These are phyloP conservation scores for Wallacemonas sp. DNA, from an alignment of 208 protist genomes.

Conservation along the genomic window DNA sequence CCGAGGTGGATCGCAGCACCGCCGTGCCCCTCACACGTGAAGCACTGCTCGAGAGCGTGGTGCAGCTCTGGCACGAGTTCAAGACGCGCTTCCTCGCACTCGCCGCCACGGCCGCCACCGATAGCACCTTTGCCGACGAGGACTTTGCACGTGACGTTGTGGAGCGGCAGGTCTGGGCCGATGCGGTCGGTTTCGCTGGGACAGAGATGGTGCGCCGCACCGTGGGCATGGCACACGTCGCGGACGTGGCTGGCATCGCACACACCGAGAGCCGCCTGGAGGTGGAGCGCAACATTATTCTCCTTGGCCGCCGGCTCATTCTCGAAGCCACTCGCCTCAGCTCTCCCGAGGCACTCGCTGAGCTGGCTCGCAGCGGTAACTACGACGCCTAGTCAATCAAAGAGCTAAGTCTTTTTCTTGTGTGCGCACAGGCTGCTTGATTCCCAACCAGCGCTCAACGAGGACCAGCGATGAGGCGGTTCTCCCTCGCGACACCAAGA, in stretches of 20 bases:
- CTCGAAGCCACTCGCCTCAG: conserved; percentile 9
- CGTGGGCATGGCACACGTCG: conserved; percentile 33
- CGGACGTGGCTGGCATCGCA: conserved; percentile 28
- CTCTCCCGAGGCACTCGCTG: conserved; percentile 9
- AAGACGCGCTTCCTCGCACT: conserved; percentile 18
- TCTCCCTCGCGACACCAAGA: too few species aligned
- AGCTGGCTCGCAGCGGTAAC: conserved; percentile 10
- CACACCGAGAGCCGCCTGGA: conserved; percentile 7
- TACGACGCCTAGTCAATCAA: conserved; percentile 10
- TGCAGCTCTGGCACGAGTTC: conserved; percentile 18
- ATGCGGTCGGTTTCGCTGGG: conserved; percentile 33
- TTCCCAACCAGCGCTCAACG: too few species aligned
- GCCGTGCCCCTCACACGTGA: conserved; percentile 11
- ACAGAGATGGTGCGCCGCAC: conserved; percentile 35
- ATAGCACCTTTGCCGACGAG: conserved; percentile 22
- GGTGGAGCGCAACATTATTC: conserved; percentile 17
- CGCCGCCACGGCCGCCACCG: conserved; percentile 10
- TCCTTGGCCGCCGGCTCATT: conserved; percentile 23
- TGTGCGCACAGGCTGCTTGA: not conserved
- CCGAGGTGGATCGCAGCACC: conserved; percentile 18
- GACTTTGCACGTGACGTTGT: conserved; percentile 17
- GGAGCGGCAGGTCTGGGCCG: conserved; percentile 16
- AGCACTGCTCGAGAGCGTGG: conserved; percentile 18
- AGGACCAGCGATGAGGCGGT: too few species aligned
- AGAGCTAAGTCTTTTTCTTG: too few species aligned